Evolutionary conservation across 768 basidiomycete genomes (phyloP).

Genomic region (Daedaleopsis nitida): DNA sequence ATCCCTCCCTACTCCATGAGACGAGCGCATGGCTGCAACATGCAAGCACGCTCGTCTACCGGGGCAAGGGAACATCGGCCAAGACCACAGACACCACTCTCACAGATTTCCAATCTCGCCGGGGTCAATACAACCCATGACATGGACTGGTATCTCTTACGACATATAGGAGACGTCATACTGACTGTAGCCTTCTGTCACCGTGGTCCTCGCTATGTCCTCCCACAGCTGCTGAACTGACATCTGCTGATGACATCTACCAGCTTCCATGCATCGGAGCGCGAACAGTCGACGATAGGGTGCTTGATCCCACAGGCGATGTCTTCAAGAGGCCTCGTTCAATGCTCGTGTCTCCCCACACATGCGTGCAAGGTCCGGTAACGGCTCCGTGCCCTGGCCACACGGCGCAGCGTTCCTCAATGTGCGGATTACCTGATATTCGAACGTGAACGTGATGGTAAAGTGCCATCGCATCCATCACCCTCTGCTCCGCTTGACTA

Average conservation of each 20-base stretch:
- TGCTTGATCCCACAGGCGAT: neutral
- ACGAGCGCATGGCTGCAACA: too few species aligned
- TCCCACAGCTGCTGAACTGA: neutral
- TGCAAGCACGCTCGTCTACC: too few species aligned
- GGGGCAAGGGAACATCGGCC: too few species aligned
- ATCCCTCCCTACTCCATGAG: too few species aligned
- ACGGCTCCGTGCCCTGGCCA: neutral
- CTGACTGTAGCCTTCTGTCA: too few species aligned
- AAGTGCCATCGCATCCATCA: neutral
- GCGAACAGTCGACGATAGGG: neutral
- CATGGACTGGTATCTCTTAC: too few species aligned
- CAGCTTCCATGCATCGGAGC: neutral
- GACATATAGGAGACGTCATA: too few species aligned
- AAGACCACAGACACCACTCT: too few species aligned
- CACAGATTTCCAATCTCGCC: too few species aligned
- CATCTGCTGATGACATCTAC: neutral
- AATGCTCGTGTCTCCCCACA: neutral
- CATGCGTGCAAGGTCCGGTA: neutral
- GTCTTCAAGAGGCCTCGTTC: neutral
- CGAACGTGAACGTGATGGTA: neutral
- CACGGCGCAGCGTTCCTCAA: neutral
- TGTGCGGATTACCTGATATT: neutral
- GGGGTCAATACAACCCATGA: too few species aligned
- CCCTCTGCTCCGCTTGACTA: neutral
- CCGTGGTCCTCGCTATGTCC: too few species aligned